Base-by-base conservation (phyloP, 2,329 filamentous ascomycete species). In the Aspergillus sp. region DNA sequence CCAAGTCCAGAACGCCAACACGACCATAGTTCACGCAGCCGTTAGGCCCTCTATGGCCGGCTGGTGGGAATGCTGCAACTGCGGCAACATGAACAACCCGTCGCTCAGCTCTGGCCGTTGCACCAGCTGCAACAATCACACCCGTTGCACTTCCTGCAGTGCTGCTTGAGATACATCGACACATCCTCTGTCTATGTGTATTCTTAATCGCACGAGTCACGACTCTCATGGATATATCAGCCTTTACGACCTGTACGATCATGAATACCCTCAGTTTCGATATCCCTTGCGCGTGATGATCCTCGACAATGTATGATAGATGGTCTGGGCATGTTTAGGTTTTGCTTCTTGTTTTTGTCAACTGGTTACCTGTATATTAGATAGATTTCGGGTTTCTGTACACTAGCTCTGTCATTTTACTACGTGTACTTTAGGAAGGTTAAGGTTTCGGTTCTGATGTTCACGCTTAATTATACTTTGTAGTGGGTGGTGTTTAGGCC, bases 41-140 rank as follows among this genome's bases (percentile, higher is more conserved):
- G 12, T 48, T 32, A 48, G 25, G 30, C 60, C 30, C 15, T 41
- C 59, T 9, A 64, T 58, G 61, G 17, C 25, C 5, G 56, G 59
- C 10, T 69, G 66, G 63, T 71, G 70, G 71, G 32, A 12, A 0
- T 74, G 72, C 64, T 71, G 67, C 45, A 0, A 6, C 1, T 74
- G 70, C 45, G 1, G 17, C 0, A 50, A 51, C 4, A 13, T 60
- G 19, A 65, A 63, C 58, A 72, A 70, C 17, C 68, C 70, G 1
- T 59, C 12, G 7, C 55, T 72, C 23, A 57, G 55, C 6, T 38
- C 51, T 0, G 65, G 60, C 1, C 43, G 38, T 5, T 70, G 68
- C 58, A 67, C 62, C 21, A 52, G 62, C 36, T 74, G 69, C 51
- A 30, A 36, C 32, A 1, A 12, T 4, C 67, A 72, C 45, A n/a